Conservation (phyloP, 257 asterid species). For the Haberlea rhodopensis region DNA sequence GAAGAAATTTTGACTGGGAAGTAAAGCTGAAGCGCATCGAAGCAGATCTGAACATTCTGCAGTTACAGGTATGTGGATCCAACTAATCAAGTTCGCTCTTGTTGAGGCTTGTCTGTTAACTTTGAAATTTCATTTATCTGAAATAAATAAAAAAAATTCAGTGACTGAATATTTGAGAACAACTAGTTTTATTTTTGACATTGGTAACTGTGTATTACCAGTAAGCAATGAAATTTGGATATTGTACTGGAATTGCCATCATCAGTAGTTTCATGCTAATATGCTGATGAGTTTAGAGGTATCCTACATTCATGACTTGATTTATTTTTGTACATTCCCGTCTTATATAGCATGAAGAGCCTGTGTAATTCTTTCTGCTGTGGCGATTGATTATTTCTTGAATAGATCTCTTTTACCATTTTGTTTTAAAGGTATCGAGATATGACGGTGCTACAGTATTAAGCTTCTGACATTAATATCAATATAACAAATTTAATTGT, state of each 20-base stretch:
- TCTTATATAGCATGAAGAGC: not conserved
- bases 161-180: not conserved
- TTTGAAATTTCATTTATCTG: not conserved
- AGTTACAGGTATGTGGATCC: conserved; percentile 56
- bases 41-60: conserved; percentile 74
- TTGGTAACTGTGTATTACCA: conserved; percentile 3
- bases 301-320: not conserved
- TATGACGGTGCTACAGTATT: too few species aligned
- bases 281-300: not conserved
- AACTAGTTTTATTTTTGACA: not conserved
- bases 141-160: not conserved
- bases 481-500: too few species aligned
- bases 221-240: not conserved
- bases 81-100: not conserved
- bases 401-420: too few species aligned
- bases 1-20: conserved; percentile 51
- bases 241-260: conserved; percentile 5
- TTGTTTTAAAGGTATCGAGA: too few species aligned
- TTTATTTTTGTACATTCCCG: not conserved
- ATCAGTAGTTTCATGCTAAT: conserved; percentile 9
- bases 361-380: not conserved
- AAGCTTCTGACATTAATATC: too few species aligned
- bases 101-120: conserved; percentile 1
- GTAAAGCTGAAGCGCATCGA: conserved; percentile 80
- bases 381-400: not conserved